Percentiles rank a stretch among this genome's conserved stretches.
Conservation (phyloP, 2,329 filamentous ascomycete species). For the Neurospora sp. region DNA sequence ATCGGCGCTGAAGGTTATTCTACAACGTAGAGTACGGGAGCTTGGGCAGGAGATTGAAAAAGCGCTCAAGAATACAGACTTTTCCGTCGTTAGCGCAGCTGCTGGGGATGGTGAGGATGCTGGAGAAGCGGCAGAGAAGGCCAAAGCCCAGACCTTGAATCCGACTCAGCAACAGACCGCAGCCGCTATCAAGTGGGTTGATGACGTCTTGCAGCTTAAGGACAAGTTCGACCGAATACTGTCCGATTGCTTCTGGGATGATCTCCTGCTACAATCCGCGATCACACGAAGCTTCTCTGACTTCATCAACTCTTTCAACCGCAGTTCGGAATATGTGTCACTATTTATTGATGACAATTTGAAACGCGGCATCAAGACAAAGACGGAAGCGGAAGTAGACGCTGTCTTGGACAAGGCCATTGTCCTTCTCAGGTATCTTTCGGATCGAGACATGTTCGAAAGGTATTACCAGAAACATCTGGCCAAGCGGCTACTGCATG, state of each 20-base stretch:
- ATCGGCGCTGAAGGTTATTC: slow-evolving; percentile 53
- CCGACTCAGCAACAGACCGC: slow-evolving; percentile 69
- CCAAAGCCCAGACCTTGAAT: slow-evolving; percentile 37
- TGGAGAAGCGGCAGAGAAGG: slow-evolving; percentile 35
- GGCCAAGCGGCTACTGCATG: slow-evolving; percentile 74
- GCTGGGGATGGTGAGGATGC: slow-evolving; percentile 35
- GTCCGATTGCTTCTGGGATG: slow-evolving; percentile 59
- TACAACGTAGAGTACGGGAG: slow-evolving; percentile 67
- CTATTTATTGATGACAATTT: slow-evolving; percentile 95
- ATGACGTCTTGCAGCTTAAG: slow-evolving; percentile 77
- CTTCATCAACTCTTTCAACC: slow-evolving; percentile 83
- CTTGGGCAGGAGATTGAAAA: slow-evolving; percentile 78
- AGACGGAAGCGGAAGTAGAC: slow-evolving; percentile 83
- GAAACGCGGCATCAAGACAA: slow-evolving; percentile 86
- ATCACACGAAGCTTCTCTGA: slow-evolving; percentile 81
- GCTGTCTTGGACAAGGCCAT: slow-evolving; percentile 80
- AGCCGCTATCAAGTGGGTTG: slow-evolving; percentile 89
- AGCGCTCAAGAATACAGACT: slow-evolving; percentile 44
- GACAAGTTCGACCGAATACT: slow-evolving; percentile 81
- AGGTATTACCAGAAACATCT: slow-evolving; percentile 97
- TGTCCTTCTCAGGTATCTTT: slow-evolving; percentile 73
- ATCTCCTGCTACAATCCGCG: slow-evolving; percentile 69
- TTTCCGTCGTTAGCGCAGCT: slow-evolving; percentile 32
- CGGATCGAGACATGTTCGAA: slow-evolving; percentile 91
- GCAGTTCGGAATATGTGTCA: slow-evolving; percentile 86